A percentile compares a stretch with the other conserved stretches of the same genome.
Conservation (phyloP, 2,329 filamentous ascomycete species). For the Aspergillus floridensis region DNA sequence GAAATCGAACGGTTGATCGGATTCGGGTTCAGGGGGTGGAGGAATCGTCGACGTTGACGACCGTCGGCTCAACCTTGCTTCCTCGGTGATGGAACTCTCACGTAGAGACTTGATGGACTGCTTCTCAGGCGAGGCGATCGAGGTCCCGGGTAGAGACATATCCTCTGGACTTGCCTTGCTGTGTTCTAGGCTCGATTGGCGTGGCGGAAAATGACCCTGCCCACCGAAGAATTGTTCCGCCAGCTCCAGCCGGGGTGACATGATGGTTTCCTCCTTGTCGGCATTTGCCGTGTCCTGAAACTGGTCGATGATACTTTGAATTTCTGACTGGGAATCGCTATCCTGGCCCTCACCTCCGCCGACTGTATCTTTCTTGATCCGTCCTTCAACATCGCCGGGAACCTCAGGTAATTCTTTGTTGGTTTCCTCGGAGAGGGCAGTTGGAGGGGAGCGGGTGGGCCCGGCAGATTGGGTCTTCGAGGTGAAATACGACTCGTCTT, state of each 20-base stretch:
- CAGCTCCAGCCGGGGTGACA: constrained; percentile 83
- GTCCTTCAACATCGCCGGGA: constrained; percentile 25
- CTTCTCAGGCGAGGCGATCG: constrained; percentile 17
- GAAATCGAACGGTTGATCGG: constrained; percentile 89
- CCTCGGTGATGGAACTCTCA: constrained; percentile 27
- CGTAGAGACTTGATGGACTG: constrained; percentile 23
- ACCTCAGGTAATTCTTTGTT: constrained; percentile 42
- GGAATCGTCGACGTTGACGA: constrained; percentile 46
- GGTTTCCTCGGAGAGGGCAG: constrained; percentile 24
- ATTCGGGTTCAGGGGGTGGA: constrained; percentile 75
- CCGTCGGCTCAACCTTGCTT: constrained; percentile 27
- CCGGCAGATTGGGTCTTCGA: constrained; percentile 32
- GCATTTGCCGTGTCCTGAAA: constrained; percentile 75
- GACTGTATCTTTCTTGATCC: constrained; percentile 47
- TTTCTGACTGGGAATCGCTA: constrained; percentile 74
- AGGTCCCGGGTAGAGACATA: constrained; percentile 18
- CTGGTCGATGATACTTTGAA: constrained; percentile 97
- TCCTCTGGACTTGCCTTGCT: constrained; percentile 45
- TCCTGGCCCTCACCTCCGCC: constrained; percentile 62
- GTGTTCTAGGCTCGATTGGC: constrained; percentile 82
- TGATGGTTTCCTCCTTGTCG: constrained; percentile 75
- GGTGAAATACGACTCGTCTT: constrained; percentile 53
- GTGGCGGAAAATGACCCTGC: constrained; percentile 69
- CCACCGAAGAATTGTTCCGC: constrained; percentile 73
- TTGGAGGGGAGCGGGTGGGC: constrained; percentile 42